Evolutionary conservation across 1,139 yeast species (phyloP).

Genomic region (Saccharomyces hybrid): DNA sequence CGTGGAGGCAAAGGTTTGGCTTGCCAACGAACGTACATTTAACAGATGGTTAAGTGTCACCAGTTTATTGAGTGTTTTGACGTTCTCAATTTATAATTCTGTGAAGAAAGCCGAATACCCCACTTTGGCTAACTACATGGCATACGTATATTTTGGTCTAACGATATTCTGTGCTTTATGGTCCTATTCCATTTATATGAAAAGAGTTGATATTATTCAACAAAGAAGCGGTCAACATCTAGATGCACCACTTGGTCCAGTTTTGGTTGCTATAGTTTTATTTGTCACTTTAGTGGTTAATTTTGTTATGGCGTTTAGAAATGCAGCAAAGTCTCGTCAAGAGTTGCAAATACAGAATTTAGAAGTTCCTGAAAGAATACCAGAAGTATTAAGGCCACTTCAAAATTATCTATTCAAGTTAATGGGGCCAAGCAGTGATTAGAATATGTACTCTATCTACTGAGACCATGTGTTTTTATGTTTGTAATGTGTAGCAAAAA

Average conservation of each 20-base stretch:
- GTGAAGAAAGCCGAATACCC: conserved; percentile 56
- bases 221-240: conserved; percentile 80
- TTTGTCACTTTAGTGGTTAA: conserved; percentile 60
- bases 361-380: conserved; percentile 5
- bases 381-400: conserved; percentile 24
- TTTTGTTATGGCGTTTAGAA: conserved; percentile 60
- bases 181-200: conserved; percentile 76
- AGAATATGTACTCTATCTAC: neutral
- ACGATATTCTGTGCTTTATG: conserved; percentile 79
- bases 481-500: neutral
- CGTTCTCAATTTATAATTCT: conserved; percentile 78
- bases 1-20: conserved; percentile 96
- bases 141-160: conserved; percentile 70
- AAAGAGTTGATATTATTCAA: conserved; percentile 63
- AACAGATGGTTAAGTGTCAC: conserved; percentile 93
- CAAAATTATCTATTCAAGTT: conserved; percentile 24
- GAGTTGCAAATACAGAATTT: neutral
- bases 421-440: conserved; percentile 6
- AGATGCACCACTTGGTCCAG: conserved; percentile 85
- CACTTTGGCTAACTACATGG: conserved; percentile 50
- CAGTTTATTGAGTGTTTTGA: conserved; percentile 76
- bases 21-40: conserved; percentile 95
- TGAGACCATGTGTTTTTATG: neutral
- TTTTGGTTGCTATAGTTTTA: conserved; percentile 66
- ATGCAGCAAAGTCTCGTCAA: conserved; percentile 24